Evolutionary conservation across 768 basidiomycete genomes (phyloP).

Genomic region (Tricholoma saponaceum): DNA sequence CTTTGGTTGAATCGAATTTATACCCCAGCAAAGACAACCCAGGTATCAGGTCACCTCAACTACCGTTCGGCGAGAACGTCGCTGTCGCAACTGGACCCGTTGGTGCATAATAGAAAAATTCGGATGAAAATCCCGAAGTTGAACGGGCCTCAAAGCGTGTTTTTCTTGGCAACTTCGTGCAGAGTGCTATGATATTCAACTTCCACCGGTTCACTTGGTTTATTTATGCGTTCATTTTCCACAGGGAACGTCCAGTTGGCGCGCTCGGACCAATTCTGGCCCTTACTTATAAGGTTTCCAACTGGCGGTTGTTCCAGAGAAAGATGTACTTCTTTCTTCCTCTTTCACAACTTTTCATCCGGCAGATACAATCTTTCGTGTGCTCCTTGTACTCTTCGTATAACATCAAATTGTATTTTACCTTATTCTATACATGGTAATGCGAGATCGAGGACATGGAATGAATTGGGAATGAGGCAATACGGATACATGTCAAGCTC

Average conservation of each 20-base stretch:
- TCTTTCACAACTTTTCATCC: constrained; percentile 2
- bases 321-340: constrained; percentile 14
- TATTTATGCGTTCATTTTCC: constrained; percentile 40
- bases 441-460: background rate
- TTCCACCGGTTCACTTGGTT: constrained; percentile 32
- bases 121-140: background rate
- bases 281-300: constrained; percentile 8
- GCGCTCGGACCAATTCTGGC: background rate
- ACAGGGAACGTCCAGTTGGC: constrained; percentile 18
- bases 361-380: constrained; percentile 7
- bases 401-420: constrained; percentile 35
- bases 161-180: constrained; percentile 7
- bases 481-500: too few species aligned
- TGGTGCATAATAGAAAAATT: constrained; percentile 32
- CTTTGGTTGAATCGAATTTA: constrained; percentile 32
- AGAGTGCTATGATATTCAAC: constrained; percentile 16
- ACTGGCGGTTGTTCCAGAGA: constrained; percentile 11
- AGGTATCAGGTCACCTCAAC: constrained; percentile 55
- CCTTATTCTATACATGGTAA: constrained; percentile 29
- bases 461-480: background rate
- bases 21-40: constrained; percentile 39
- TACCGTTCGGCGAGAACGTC: constrained; percentile 59
- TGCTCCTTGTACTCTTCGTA: constrained; percentile 30
- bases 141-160: constrained; percentile 7
- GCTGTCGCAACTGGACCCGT: constrained; percentile 44